Evolutionary conservation across 2,329 filamentous ascomycete species (phyloP).

Genomic region (Harringtonia aguacate): DNA sequence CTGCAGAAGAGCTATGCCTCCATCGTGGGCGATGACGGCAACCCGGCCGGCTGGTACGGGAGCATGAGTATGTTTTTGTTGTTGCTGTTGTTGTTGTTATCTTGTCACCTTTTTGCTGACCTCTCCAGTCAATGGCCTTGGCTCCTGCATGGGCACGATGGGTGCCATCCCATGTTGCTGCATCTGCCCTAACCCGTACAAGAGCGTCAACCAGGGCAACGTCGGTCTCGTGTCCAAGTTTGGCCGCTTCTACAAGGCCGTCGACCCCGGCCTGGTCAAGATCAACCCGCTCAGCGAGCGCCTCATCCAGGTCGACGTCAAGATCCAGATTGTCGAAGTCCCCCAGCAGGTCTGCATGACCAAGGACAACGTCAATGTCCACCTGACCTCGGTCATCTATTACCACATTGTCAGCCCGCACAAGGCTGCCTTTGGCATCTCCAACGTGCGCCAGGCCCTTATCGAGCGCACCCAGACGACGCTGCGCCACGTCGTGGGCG

Average conservation of each 20-base stretch:
- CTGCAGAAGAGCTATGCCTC: conserved; percentile 72
- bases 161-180: conserved; percentile 89
- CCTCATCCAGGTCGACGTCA: conserved; percentile 89
- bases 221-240: conserved; percentile 95
- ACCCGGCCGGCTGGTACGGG: conserved; percentile 80
- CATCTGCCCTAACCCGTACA: conserved; percentile 91
- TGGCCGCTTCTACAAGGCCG: conserved; percentile 85
- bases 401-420: conserved; percentile 94
- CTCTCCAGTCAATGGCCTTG: conserved; percentile 39
- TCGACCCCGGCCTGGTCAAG: conserved; percentile 94
- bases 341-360: conserved; percentile 98
- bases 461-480: conserved; percentile 97
- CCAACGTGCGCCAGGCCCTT: conserved; percentile 90
- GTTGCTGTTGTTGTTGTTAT: not conserved
- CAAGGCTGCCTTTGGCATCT: conserved; percentile 94
- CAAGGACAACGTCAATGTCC: conserved; percentile 94
- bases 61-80: conserved; percentile 55
- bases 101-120: not conserved
- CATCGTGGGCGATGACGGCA: conserved; percentile 52
- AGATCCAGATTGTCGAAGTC: conserved; percentile 97
- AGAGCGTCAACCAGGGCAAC: conserved; percentile 82
- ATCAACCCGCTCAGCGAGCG: conserved; percentile 91
- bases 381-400: conserved; percentile 95
- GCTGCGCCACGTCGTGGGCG: conserved; percentile 83
- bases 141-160: conserved; percentile 61